A percentile compares a stretch with the other conserved stretches of the same genome.
Evolutionary conservation across 164 flowering plant genomes (phyloP).

Genomic region (Warburgia ugandensis): DNA sequence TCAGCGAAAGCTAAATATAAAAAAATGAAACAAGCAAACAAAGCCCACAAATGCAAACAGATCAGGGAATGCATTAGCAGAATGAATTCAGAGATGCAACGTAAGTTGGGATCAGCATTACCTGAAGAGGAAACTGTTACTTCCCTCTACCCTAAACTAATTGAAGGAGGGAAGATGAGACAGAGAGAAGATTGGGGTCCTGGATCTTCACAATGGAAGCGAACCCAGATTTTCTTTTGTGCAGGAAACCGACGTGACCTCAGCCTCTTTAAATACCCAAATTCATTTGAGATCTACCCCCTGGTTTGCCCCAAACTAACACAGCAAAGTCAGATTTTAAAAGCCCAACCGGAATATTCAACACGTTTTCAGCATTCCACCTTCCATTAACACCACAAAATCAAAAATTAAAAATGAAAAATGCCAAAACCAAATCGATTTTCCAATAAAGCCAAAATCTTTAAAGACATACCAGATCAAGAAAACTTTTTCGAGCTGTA

Average conservation of each 20-base stretch:
- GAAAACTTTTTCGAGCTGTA: no score
- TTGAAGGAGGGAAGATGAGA: neutral
- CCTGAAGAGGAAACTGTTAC: neutral
- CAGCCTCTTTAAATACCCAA: neutral
- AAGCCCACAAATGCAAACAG: neutral
- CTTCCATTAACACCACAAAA: neutral
- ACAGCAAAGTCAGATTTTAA: conserved; percentile 4
- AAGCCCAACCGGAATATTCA: neutral
- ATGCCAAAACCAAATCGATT: no score
- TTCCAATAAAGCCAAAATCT: neutral
- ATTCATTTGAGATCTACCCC: conserved; percentile 5
- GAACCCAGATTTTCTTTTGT: neutral
- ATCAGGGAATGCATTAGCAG: neutral
- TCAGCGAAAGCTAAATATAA: neutral
- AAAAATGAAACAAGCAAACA: neutral
- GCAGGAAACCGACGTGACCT: conserved; percentile 2
- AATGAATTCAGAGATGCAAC: neutral
- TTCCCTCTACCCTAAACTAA: neutral
- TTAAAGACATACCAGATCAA: no score
- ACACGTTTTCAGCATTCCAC: conserved; percentile 4
- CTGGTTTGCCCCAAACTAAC: neutral
- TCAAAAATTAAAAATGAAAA: neutral
- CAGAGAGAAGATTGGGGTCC: neutral
- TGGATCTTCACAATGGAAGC: neutral
- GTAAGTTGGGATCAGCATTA: neutral